Evolutionary conservation across 1,284 basidiomycete species (phyloP).

Genomic region (Ustilago lituana): DNA sequence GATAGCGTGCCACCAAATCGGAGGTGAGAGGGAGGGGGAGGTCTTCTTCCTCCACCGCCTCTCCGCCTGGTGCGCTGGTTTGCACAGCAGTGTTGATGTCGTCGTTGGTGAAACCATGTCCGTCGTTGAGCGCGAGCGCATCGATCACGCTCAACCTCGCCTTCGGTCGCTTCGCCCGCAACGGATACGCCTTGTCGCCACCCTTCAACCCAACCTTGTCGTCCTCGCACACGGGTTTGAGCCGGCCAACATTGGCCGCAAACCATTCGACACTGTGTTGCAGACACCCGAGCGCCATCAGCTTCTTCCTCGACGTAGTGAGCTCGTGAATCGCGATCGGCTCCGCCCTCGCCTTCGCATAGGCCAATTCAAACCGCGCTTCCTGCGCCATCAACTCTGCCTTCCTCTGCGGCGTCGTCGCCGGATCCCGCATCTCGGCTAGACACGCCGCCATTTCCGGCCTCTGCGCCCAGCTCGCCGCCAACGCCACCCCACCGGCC

Average conservation of each 20-base stretch:
- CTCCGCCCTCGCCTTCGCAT: conserved; percentile 12
- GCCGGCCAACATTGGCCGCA: conserved; percentile 37
- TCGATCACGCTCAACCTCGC: conserved; percentile 44
- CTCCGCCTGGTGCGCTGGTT: too few species aligned
- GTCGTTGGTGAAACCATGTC: too few species aligned
- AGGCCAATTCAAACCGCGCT: conserved; percentile 36
- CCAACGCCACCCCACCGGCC: conserved; percentile 24
- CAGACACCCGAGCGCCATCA: conserved; percentile 80
- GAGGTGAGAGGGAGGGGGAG: conserved; percentile 51
- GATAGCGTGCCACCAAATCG: conserved; percentile 65
- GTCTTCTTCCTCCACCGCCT: too few species aligned
- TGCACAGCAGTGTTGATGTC: too few species aligned
- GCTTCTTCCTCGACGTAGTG: conserved; percentile 78
- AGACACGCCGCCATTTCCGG: conserved; percentile 80
- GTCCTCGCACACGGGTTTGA: conserved; percentile 68
- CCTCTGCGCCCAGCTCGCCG: conserved; percentile 65
- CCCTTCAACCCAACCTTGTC: too few species aligned
- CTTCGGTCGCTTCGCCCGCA: conserved; percentile 19
- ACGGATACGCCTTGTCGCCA: too few species aligned
- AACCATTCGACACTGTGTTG: conserved; percentile 76
- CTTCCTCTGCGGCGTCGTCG: conserved; percentile 4
- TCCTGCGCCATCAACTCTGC: conserved; percentile 47
- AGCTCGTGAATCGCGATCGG: conserved; percentile 70
- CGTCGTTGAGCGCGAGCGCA: conserved; percentile 1
- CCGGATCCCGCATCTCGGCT: conserved; percentile 71